Evolutionary conservation across 768 basidiomycete species (phyloP).

Genomic region (Cystofilobasidium ferigula): DNA sequence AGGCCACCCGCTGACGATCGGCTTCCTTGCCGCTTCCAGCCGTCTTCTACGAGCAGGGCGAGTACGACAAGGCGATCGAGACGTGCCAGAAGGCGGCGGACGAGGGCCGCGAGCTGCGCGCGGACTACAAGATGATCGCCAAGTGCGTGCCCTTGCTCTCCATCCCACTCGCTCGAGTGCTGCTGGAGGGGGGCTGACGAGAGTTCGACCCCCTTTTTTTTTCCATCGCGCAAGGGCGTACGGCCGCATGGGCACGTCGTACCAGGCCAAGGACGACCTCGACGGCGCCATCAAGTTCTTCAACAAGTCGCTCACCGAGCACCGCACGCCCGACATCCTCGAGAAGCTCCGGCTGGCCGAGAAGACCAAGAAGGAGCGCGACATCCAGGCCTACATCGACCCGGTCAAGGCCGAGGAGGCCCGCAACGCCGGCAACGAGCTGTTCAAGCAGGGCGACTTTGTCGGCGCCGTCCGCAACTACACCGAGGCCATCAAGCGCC

Average conservation of each 20-base stretch:
- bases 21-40: conserved; percentile 44
- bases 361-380: conserved; percentile 61
- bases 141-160: conserved; percentile 43
- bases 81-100: conserved; percentile 93
- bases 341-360: conserved; percentile 78
- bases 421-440: conserved; percentile 80
- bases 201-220: background rate
- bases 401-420: conserved; percentile 69
- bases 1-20: background rate
- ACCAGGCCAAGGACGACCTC: conserved; percentile 67
- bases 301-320: conserved; percentile 87
- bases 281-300: conserved; percentile 74
- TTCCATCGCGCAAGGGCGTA: conserved; percentile 53
- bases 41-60: conserved; percentile 83
- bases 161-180: too few relatives aligned
- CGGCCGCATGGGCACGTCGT: conserved; percentile 77
- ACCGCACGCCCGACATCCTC: conserved; percentile 85
- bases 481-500: conserved; percentile 91
- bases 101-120: conserved; percentile 78
- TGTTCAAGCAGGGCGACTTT: conserved; percentile 88
- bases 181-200: too few relatives aligned
- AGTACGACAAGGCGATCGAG: conserved; percentile 82
- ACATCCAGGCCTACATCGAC: conserved; percentile 74
- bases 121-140: conserved; percentile 88
- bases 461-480: conserved; percentile 83